phyloP scores from a whole-genome alignment of 169 alveolate genomes.

The Eimeria sp. region DNA sequence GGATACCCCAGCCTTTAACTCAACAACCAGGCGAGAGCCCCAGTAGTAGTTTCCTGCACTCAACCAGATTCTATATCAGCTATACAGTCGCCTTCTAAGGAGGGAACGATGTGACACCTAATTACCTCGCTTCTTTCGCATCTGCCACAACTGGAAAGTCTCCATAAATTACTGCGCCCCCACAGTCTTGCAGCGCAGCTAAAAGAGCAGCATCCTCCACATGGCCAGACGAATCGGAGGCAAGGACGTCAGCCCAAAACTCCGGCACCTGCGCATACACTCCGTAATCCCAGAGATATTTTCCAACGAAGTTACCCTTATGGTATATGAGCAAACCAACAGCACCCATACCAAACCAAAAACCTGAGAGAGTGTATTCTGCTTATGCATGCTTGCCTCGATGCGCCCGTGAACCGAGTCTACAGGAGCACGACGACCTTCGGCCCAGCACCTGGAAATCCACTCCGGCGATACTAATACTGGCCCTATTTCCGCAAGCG shows the following conservation, averaged over 20 bases:
- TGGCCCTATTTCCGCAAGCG: slow-evolving; percentile 8
- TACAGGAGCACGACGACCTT: slow-evolving; percentile 58
- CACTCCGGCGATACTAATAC: slow-evolving; percentile 58
- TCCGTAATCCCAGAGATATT: not conserved
- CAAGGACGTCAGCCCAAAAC: slow-evolving; percentile 46
- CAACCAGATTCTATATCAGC: not conserved
- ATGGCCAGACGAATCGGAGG: slow-evolving; percentile 33
- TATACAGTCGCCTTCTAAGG: not conserved
- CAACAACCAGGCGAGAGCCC: not conserved
- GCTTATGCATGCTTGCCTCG: slow-evolving; percentile 9
- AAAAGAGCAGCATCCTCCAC: slow-evolving; percentile 53
- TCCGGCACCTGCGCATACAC: slow-evolving; percentile 50
- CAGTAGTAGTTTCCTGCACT: not conserved
- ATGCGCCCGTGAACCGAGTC: slow-evolving; percentile 60
- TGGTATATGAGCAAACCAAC: not conserved
- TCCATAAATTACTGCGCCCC: slow-evolving; percentile 52
- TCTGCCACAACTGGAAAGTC: slow-evolving; percentile 49
- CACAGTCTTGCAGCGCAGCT: slow-evolving; percentile 73
- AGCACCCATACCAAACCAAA: not conserved
- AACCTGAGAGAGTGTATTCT: not conserved
- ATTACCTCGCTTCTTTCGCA: slow-evolving; percentile 66
- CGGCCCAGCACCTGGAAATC: slow-evolving; percentile 62
- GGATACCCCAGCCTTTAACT: not conserved
- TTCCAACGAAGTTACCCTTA: not conserved
- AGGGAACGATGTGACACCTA: not conserved